Percentiles rank a stretch among this genome's conserved stretches.
These are phyloP conservation scores for Colletotrichum tofieldiae DNA, from an alignment of 2,329 filamentous ascomycete genomes.

Conservation along the genomic window DNA sequence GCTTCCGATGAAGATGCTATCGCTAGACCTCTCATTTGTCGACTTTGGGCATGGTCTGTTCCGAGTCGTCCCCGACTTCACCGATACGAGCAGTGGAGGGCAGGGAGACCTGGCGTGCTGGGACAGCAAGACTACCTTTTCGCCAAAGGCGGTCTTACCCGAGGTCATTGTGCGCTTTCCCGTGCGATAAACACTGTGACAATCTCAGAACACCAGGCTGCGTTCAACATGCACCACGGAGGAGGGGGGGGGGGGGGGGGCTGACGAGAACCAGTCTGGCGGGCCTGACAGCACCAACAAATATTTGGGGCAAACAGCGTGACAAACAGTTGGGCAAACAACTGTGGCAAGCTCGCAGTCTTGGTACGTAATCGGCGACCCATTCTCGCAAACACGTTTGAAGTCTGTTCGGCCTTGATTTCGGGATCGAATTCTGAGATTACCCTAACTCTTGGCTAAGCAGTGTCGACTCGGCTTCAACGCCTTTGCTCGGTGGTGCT, in stretches of 20 bases:
- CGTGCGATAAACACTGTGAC: background rate
- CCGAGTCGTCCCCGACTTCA: constrained; percentile 2
- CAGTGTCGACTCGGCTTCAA: background rate
- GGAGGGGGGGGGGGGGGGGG: constrained; percentile 2
- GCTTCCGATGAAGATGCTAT: constrained; percentile 29
- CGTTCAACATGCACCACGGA: constrained; percentile 4
- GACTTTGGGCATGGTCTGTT: background rate
- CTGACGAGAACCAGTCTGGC: constrained; percentile 11
- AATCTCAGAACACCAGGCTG: background rate
- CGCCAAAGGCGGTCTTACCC: constrained; percentile 2
- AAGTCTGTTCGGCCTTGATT: background rate
- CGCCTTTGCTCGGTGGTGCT: background rate
- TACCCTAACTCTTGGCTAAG: background rate
- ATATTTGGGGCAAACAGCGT: constrained; percentile 14
- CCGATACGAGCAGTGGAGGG: background rate
- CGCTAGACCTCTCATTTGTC: background rate
- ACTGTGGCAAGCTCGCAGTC: background rate
- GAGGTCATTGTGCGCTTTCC: background rate
- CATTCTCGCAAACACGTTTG: background rate
- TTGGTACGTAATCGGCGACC: background rate
- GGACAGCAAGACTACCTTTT: background rate
- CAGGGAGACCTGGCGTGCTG: background rate
- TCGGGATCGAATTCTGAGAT: background rate
- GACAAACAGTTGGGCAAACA: constrained; percentile 27
- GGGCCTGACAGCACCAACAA: constrained; percentile 11